Evolutionary conservation across 371 early-diverging fungal species (phyloP).

Genomic region (Blakeslea trispora): DNA sequence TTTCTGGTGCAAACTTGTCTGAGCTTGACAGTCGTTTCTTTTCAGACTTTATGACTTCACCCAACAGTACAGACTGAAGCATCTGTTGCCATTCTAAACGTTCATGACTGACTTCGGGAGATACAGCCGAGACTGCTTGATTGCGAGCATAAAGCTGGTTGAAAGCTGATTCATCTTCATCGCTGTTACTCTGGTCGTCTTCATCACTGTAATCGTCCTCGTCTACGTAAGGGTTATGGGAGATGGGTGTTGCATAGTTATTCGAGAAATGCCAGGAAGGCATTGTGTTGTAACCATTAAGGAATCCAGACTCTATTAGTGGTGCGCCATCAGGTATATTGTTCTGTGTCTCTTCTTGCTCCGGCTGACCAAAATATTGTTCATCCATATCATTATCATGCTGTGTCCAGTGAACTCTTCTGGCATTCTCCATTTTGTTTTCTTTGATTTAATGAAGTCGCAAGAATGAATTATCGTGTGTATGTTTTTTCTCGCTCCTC

Average conservation of each 20-base stretch:
- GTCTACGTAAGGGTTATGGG: conserved; percentile 23
- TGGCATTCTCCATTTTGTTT: conserved; percentile 24
- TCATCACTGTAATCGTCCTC: conserved; percentile 35
- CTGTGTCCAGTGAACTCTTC: conserved; percentile 39
- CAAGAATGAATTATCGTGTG: too few relatives aligned
- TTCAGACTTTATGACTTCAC: conserved; percentile 87
- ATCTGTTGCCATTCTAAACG: conserved; percentile 85
- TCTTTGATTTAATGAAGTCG: too few relatives aligned
- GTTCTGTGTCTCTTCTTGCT: not conserved
- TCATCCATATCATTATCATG: conserved; percentile 21
- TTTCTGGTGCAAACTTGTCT: conserved; percentile 52
- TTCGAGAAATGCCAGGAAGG: conserved; percentile 26
- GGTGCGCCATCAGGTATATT: not conserved
- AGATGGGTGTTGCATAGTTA: conserved; percentile 12
- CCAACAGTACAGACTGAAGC: conserved; percentile 81
- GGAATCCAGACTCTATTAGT: not conserved
- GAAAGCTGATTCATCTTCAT: conserved; percentile 35
- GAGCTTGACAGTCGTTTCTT: conserved; percentile 69
- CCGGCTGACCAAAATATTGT: conserved; percentile 7
- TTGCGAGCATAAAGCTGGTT: conserved; percentile 40
- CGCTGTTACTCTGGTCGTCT: conserved; percentile 31
- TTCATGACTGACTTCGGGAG: conserved; percentile 65
- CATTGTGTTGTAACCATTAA: not conserved
- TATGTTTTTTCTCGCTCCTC: too few relatives aligned
- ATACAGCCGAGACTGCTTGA: conserved; percentile 33